Base-by-base conservation (phyloP, 2,329 filamentous ascomycete genomes). In the Penicillium fuscoglaucum region DNA sequence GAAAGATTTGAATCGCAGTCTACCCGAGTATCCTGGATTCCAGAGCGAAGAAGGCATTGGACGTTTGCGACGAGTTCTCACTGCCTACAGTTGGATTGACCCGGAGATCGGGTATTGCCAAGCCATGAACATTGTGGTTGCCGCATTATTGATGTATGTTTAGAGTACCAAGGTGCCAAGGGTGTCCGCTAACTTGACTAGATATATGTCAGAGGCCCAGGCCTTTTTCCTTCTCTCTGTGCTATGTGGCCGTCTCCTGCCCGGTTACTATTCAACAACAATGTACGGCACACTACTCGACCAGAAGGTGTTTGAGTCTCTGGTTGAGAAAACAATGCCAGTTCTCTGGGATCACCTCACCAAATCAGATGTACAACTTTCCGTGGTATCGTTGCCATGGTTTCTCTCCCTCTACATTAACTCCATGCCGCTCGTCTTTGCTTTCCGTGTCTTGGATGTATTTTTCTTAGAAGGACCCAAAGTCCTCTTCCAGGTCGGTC, bases 121-220 rank as follows among this genome's bases (percentile, higher is more conserved):
- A 77, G 95, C 95, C 61, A 99, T 99, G 95, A 99, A 99, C 75
- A 99, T 99, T 67, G 95, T 99, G 35, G 93, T 97, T 55, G 95
- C 95, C 19, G 95, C 95, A n/a, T 80, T 99, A 58, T 83, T 99
- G 67, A 99, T 99, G 81, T 87, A 79, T 65, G 83, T 78, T 49
- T 39, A 17, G 26, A 21, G 15, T 39, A 17, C 7, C 21, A 21
- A 35, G 29, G 37, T 15, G 9, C 44, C 15, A 2, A 24, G 12
- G 17, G n/a, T 39, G 49, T 17, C 40, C 33, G 54, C 67, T 73
- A 61, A 72, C 61, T n/a, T 26, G 37, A 55, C 55, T 68, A 88
- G 85, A 68, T 98, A 98, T 80, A 96, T 96, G 87, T 98, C 93
- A 9, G 95, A 99, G 76, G 78, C 89, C 0, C 95, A 99, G 77